Evolutionary conservation across 2,329 filamentous ascomycete genomes (phyloP), one percentile per base, ranked within the genome.

Genomic region (Botrytis cinerea): DNA sequence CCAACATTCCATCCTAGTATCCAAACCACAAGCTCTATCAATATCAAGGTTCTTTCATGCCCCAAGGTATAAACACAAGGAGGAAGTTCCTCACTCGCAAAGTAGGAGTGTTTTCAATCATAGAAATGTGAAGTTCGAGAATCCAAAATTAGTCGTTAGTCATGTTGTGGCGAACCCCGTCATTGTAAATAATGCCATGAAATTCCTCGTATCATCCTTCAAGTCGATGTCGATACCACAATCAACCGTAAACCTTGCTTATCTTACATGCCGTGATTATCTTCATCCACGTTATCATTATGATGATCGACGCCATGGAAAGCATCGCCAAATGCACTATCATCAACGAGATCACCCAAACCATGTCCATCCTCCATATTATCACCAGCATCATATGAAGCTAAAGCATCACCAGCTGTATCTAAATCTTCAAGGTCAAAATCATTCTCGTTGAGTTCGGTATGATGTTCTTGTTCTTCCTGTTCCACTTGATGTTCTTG

Each of bases 321-420:
- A 0, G 93, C 93, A 78, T 96, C 92, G 4, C 92, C 93, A 83
- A 96, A 96, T 1, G 92, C 93, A 51, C 91, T 93, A 79, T 94
- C 92, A 64, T 93, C 92, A 84, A 91, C 87, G 77, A 87, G 86
- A 70, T 91, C 81, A 80, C 88, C 87, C n/a, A 88, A 81, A 14
- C 87, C 88, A 60, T 87, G 80, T 76, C 86, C 86, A 6, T 86
- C 81, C 28, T 81, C 81, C 70, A 83, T 73, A 32, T 71, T 73
- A 66, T 89, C 87, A 35, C 84, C 81, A 45, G 85, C 85, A 60
- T 88, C 89, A 79, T 91, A 93, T 57, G 88, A 88, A 3, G 90
- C 90, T 51, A 94, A 83, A 5, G 91, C 92, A 79, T 93, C 91
- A 22, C 90, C 91, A 0, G 91, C 92, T 38, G 90, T 90, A 81